phyloP scores from a whole-genome alignment of 257 asterid genomes.

The Gynochthodes officinalis region DNA sequence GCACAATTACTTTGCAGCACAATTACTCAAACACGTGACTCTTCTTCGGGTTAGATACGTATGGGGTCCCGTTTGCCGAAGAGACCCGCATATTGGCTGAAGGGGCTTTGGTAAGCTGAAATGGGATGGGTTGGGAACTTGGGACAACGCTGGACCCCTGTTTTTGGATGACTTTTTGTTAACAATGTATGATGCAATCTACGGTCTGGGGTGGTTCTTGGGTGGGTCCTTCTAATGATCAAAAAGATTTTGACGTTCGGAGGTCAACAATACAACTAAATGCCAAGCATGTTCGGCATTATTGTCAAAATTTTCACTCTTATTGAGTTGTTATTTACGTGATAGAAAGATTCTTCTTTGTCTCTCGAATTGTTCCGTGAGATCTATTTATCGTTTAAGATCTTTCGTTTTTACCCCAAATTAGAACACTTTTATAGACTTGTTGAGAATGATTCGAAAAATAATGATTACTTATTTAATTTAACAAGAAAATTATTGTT shows the following conservation, averaged over 20 bases:
- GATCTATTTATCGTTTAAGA: too few species aligned
- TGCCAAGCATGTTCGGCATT: too few species aligned
- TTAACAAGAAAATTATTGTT: too few species aligned
- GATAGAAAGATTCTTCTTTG: too few species aligned
- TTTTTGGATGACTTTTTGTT: not conserved
- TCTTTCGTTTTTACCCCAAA: too few species aligned
- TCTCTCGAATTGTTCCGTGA: too few species aligned
- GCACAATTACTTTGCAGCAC: slow-evolving; percentile 13
- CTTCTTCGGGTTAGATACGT: slow-evolving; percentile 27
- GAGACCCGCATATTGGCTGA: not conserved
- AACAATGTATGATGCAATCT: not conserved
- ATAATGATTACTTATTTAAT: too few species aligned
- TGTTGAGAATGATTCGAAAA: too few species aligned
- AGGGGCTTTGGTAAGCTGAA: not conserved
- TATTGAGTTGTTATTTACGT: too few species aligned
- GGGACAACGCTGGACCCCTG: not conserved
- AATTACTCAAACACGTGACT: slow-evolving; percentile 46
- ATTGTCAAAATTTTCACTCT: too few species aligned
- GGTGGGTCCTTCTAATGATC: not conserved
- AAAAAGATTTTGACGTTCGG: not conserved
- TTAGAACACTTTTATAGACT: too few species aligned
- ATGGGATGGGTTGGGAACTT: not conserved
- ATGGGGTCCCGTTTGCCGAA: slow-evolving; percentile 11
- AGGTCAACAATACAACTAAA: not conserved
- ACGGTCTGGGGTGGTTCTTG: slow-evolving; percentile 9